Conservation (phyloP, 139 green algal genomes). For the Mychonastes homosphaera region DNA sequence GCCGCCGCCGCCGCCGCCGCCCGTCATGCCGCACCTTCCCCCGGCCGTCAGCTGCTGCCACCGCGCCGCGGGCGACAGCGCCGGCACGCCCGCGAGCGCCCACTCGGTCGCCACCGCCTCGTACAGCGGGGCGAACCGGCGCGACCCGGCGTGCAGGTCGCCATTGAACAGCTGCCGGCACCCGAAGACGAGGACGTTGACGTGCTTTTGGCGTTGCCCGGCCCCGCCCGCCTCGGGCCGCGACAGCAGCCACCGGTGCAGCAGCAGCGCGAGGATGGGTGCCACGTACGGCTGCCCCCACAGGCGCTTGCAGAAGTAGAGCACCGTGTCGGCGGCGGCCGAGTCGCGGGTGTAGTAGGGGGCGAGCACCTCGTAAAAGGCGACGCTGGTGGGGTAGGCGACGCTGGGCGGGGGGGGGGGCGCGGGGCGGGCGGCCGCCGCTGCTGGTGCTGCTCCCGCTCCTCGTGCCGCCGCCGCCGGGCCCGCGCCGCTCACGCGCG, state of each 20-base stretch:
- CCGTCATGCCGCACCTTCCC: background rate
- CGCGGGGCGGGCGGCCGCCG: too few species aligned
- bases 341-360: slow-evolving; percentile 38
- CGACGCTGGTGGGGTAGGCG: background rate
- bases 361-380: slow-evolving; percentile 60
- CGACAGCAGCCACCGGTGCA: slow-evolving; percentile 63
- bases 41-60: background rate
- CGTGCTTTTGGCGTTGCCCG: slow-evolving; percentile 58
- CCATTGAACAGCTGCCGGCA: slow-evolving; percentile 64
- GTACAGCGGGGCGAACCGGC: slow-evolving; percentile 56
- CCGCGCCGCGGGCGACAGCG: background rate
- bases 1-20: too few species aligned
- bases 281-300: slow-evolving; percentile 62
- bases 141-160: slow-evolving; percentile 47
- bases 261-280: slow-evolving; percentile 60
- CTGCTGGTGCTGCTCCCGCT: too few species aligned
- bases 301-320: slow-evolving; percentile 55
- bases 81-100: slow-evolving; percentile 27
- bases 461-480: too few species aligned
- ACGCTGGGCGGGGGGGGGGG: too few species aligned
- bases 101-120: too few species aligned
- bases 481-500: too few species aligned
- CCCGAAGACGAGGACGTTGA: slow-evolving; percentile 62
- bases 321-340: slow-evolving; percentile 29
- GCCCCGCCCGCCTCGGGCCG: slow-evolving; percentile 34